Base-by-base conservation (phyloP, 2,329 filamentous ascomycete genomes). In the Fusarium hostae region DNA sequence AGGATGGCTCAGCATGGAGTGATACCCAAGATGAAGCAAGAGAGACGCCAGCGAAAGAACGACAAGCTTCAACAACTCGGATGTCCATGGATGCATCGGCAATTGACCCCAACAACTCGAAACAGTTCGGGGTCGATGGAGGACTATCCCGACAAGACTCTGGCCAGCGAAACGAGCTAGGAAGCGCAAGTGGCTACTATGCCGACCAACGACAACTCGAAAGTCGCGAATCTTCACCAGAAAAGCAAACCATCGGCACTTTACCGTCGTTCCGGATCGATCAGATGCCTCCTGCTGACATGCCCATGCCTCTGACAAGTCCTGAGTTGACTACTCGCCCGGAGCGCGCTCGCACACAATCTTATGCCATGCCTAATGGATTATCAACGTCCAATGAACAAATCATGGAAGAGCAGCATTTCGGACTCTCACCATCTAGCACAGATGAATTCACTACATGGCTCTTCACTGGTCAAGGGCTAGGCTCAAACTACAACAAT, bases 391-490 rank as follows among this genome's bases (percentile, higher is more conserved):
- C 68, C 9, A 68, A 61, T 37, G 75, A 77, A n/a, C 60, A 70
- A 13, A 57, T 76, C 13, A 66, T 77, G 6, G 75, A 77, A 3
- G 75, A 77, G 18, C 75, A 77, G 22, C 74, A 72, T 20, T 77
- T 77, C 22, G 75, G 75, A 4, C 67, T 76, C 13, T 77, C 75
- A 0, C 75, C 75, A 24, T 77, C 75, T 3, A 77, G 75, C 26
- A 77, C 75, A 6, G 75, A 77, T 34, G 75, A 77, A 9, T 77
- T 77, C 20, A 77, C 75, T 4, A 75, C 75, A 2, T 77, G 75
- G 75, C 57, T 77, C 5, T 77, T 77, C 43, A 76, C 71, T 15
- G 75, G 75, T 18, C 75, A 77, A 48, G 75, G 73, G 2, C 30
- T 75, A 3, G 66, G 63, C 24, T 66, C 75, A 1, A 74, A 74